Evolutionary conservation across 805 yeast genomes (phyloP), one percentile per base, ranked within the genome.

Genomic region (Candida ascalaphidarum): DNA sequence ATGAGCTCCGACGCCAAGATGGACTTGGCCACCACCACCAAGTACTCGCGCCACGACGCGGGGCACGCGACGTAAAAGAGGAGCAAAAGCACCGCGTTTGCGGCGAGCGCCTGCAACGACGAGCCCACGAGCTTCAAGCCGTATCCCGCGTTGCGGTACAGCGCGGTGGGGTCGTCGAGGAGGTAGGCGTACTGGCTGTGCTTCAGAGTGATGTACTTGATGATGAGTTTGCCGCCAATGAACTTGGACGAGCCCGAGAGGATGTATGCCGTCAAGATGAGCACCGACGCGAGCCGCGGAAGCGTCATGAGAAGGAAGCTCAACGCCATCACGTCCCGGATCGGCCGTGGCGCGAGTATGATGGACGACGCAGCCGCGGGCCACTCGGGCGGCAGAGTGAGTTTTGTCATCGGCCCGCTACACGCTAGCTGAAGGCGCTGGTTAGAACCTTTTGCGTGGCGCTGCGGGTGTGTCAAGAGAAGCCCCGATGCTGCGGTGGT

Each of bases 291-390:
- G 27, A 43, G 23, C 28, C 42, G 49, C 8, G 65, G 62, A 13
- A 56, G 33, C 14, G 43, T 34, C 23, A 48, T 41, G 9, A 56
- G 29, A n/a, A 56, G 32, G 34, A 55, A 48, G 6, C 52, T 44
- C 22, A 57, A 36, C 17, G 63, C 51, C 22, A 57, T 37, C 11
- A 57, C 46, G 30, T 58, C 65, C 27, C 56, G 37, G 29, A 49
- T 26, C 6, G 58, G 43, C 4, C 49, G 39, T 4, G 53, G 39
- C 4, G 53, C 52, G 21, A 48, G 28, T 6, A 45, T 35, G 22
- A 24, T 34, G 25, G 28, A 7, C 23, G 17, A 35, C 31, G 22
- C 31, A 32, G 40, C 34, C 33, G 12, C 25, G 7, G 28, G 4
- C 4, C 21, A 16, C 5, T 33, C 36, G n/a, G 25, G 14, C 19